Evolutionary conservation across 306 rosid genomes (phyloP).

Genomic region (Acmispon strigosus): DNA sequence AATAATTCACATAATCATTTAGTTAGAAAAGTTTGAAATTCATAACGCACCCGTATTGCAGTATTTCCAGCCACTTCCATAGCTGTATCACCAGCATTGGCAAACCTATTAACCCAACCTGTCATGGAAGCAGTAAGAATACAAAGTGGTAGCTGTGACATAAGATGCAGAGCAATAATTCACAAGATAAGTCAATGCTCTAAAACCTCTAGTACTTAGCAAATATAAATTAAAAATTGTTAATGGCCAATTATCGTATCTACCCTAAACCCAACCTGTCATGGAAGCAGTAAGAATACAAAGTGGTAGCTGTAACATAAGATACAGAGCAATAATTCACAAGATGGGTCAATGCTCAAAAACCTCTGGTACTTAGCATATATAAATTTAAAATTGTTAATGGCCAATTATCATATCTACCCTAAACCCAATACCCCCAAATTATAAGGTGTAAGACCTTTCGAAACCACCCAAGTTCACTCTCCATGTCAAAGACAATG

Average conservation of each 20-base stretch:
- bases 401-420: too few species aligned
- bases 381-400: not conserved
- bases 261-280: constrained; percentile 72
- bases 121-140: constrained; percentile 27
- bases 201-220: not conserved
- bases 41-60: constrained; percentile 64
- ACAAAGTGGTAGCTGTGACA: constrained; percentile 3
- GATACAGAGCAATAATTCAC: constrained; percentile 11
- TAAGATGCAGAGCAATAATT: constrained; percentile 10
- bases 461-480: not conserved
- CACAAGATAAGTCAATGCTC: not conserved
- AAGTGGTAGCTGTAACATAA: not conserved
- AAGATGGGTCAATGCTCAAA: not conserved
- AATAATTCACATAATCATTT: not conserved
- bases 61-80: constrained; percentile 97
- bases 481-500: not conserved
- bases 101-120: constrained; percentile 99
- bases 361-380: not conserved
- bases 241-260: not conserved
- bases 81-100: constrained; percentile 98
- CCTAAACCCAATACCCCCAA: not conserved
- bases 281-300: constrained; percentile 22
- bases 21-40: not conserved
- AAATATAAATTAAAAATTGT: not conserved
- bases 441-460: not conserved